Conservation (phyloP, 805 yeast species). For the Barnettozyma populi region DNA sequence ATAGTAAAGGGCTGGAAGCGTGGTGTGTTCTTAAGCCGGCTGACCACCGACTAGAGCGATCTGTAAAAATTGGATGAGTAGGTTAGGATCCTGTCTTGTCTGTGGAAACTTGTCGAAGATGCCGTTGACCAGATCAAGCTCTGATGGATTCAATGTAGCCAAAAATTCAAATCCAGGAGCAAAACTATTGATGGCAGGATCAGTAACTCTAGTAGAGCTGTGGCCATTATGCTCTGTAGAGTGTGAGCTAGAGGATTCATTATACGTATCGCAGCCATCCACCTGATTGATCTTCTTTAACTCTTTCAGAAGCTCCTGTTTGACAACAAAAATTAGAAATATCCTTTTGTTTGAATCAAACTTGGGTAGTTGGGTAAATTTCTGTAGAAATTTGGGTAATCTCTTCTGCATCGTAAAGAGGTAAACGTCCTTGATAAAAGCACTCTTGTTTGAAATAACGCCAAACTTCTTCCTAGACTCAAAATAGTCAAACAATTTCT, state of each 20-base stretch:
- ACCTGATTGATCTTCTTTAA: background rate
- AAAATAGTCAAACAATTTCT: conserved; percentile 30
- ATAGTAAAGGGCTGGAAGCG: background rate
- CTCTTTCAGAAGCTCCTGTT: conserved; percentile 17
- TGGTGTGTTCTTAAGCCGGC: background rate
- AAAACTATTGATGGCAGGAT: background rate
- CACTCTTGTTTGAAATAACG: conserved; percentile 35
- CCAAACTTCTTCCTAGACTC: conserved; percentile 35
- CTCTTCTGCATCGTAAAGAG: conserved; percentile 28
- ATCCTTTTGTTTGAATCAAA: conserved; percentile 8
- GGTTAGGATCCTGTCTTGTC: conserved; percentile 16
- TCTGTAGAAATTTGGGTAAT: conserved; percentile 18
- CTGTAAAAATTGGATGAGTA: conserved; percentile 19
- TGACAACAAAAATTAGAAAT: conserved; percentile 18
- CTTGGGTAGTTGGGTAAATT: conserved; percentile 3
- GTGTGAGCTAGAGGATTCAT: background rate
- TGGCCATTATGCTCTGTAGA: background rate
- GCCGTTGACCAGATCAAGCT: conserved; percentile 16
- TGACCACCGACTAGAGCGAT: conserved; percentile 3
- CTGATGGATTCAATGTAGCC: conserved; percentile 14
- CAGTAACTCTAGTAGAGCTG: background rate
- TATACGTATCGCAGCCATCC: conserved; percentile 1
- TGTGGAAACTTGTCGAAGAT: conserved; percentile 21
- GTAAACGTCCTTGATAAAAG: conserved; percentile 43
- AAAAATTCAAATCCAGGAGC: conserved; percentile 16